These are phyloP conservation scores for Xylariaceae sp. DNA, from an alignment of 2,329 filamentous ascomycete genomes.

Conservation along the genomic window DNA sequence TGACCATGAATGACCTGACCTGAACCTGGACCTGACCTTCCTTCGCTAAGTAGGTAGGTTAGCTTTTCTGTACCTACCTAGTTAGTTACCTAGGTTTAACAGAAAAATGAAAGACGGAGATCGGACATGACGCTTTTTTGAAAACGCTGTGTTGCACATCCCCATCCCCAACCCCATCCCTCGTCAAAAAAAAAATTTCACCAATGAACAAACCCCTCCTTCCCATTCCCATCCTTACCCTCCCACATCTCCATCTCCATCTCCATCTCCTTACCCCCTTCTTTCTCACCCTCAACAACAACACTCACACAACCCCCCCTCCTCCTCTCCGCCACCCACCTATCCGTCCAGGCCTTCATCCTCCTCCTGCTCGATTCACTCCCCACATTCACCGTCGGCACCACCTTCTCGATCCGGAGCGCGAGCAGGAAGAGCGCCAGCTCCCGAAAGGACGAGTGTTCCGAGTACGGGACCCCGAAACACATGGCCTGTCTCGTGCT, in stretches of 20 bases:
- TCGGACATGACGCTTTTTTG: too few relatives aligned
- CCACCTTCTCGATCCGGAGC: constrained; percentile 78
- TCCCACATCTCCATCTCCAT: constrained; percentile 30
- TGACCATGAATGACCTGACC: too few relatives aligned
- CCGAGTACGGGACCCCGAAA: constrained; percentile 91
- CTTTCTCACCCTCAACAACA: constrained; percentile 40
- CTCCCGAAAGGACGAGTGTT: constrained; percentile 93
- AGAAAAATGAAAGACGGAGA: too few relatives aligned
- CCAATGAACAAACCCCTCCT: constrained; percentile 38
- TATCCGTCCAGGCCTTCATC: constrained; percentile 62
- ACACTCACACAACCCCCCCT: constrained; percentile 47
- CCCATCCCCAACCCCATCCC: too few relatives aligned
- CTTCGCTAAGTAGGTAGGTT: too few relatives aligned
- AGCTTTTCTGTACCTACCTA: too few relatives aligned
- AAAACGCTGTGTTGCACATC: too few relatives aligned
- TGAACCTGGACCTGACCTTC: too few relatives aligned
- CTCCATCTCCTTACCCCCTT: constrained; percentile 29
- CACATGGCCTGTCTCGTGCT: constrained; percentile 78
- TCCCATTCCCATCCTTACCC: constrained; percentile 37
- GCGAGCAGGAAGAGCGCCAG: constrained; percentile 89
- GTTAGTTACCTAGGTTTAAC: too few relatives aligned
- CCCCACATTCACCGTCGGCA: constrained; percentile 85
- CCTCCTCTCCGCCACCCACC: constrained; percentile 55
- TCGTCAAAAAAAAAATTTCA: constrained; percentile 20
- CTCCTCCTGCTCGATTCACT: constrained; percentile 50